Percentiles rank a stretch among this genome's conserved stretches.
These are phyloP conservation scores for Phialophora tarda DNA, from an alignment of 2,329 filamentous ascomycete species.

Conservation along the genomic window DNA sequence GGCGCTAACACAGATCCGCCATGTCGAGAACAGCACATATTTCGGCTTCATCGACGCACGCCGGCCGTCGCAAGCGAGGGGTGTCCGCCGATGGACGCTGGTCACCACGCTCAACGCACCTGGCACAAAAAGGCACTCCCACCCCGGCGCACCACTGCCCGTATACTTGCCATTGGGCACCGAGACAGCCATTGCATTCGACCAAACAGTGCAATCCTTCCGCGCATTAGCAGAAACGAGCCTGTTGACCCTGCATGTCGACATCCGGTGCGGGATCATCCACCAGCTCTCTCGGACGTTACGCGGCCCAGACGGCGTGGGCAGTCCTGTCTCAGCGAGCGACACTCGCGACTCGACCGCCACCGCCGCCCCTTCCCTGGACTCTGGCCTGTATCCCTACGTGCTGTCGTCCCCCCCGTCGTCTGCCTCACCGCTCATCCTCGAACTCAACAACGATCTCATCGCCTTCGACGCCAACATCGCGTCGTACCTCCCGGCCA, in stretches of 20 bases:
- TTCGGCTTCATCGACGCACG: conserved; percentile 51
- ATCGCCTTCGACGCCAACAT: conserved; percentile 87
- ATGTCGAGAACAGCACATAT: conserved; percentile 76
- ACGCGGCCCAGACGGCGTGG: conserved; percentile 53
- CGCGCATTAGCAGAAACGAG: conserved; percentile 78
- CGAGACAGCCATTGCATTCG: conserved; percentile 85
- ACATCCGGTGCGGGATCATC: conserved; percentile 83
- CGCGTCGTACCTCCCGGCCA: conserved; percentile 70
- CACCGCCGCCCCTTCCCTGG: conserved; percentile 50
- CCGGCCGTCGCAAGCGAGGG: conserved; percentile 50
- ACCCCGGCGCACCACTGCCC: conserved; percentile 50
- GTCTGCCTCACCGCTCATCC: conserved; percentile 66
- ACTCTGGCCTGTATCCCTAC: conserved; percentile 51
- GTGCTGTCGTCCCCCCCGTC: conserved; percentile 51
- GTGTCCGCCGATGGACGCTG: conserved; percentile 79
- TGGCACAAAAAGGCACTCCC: conserved; percentile 24
- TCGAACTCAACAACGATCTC: conserved; percentile 82
- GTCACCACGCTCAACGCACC: conserved; percentile 63
- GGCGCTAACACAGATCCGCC: conserved; percentile 78
- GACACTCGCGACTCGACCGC: conserved; percentile 52
- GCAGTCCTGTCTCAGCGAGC: conserved; percentile 41
- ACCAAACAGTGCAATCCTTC: conserved; percentile 82
- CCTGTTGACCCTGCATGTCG: conserved; percentile 84
- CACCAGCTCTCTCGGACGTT: conserved; percentile 73
- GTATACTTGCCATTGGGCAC: conserved; percentile 87